Evolutionary conservation across 2,329 filamentous ascomycete species (phyloP), one percentile per base, ranked within the genome.

Genomic region (Fusarium acutatum): DNA sequence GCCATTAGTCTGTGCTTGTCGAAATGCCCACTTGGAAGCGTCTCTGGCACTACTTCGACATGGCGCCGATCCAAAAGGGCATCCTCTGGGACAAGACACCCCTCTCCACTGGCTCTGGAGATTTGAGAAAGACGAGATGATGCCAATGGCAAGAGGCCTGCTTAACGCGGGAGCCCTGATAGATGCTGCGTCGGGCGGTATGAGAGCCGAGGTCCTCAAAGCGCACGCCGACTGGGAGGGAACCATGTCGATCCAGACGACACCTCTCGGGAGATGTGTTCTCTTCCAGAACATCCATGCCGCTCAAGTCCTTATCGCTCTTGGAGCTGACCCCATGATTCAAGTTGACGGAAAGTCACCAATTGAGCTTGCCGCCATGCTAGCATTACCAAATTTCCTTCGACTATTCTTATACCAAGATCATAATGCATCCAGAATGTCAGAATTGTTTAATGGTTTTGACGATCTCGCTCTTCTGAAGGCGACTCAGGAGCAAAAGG

Each of bases 31-130:
- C 4, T 1, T 60, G 1, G 58, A 60, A 0, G 58, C 58, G 12
- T 32, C 58, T 20, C 47, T 60, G 0, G 14, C 47, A 1, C 37
- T 60, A 1, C 47, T 60, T 14, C 7, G 26, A 1, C 58, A 60
- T 6, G 46, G 58, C 1, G 58, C 58, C 0, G 18, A 60, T 18
- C 58, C 58, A 28, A 60, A 60, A 2, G 47, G 58, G 0, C 58
- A 60, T 10, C 47, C 47, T 10, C 7, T 60, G 8, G 58, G 58
- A 8, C 58, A 60, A 17, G 58, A 60, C 6, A 54, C 47, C 1
- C 58, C 58, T 6, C 47, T 60, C 2, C 47, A 60, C 6, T 60
- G 58, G 58, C 47, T 60, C 8, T 60, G 58, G 46, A 35, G 18
- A 6, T 60, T 60, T 2, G 35, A 60, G 6, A 28, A 43, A 6